These are phyloP conservation scores for Botryotinia convoluta DNA, from an alignment of 2,329 filamentous ascomycete genomes.

Conservation along the genomic window DNA sequence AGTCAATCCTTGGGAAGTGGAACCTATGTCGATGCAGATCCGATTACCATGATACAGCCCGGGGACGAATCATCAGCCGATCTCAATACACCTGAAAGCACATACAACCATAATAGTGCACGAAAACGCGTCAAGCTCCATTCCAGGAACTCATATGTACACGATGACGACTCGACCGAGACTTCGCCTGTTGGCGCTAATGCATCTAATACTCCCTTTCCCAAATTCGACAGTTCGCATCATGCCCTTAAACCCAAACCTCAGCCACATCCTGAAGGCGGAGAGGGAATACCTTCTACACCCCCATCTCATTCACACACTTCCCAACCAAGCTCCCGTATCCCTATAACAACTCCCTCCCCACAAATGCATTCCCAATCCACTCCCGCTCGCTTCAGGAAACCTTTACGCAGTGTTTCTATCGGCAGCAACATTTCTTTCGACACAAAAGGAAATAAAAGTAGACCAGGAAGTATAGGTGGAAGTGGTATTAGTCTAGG, in stretches of 20 bases:
- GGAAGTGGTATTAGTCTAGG: conserved; percentile 33
- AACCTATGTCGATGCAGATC: conserved; percentile 20
- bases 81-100: not conserved
- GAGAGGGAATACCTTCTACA: conserved; percentile 6
- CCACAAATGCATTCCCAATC: not conserved
- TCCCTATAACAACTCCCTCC: not conserved
- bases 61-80: conserved; percentile 14
- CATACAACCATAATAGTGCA: conserved; percentile 15
- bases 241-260: conserved; percentile 1
- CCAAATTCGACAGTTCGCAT: not conserved
- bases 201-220: not conserved
- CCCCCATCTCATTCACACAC: conserved; percentile 24
- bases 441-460: conserved; percentile 20
- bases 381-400: not conserved
- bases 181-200: not conserved
- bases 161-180: conserved; percentile 30
- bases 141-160: conserved; percentile 1
- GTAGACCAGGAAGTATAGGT: conserved; percentile 2
- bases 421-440: conserved; percentile 35
- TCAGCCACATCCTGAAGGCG: not conserved
- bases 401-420: conserved; percentile 25
- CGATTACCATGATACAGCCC: not conserved
- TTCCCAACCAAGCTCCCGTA: conserved; percentile 9
- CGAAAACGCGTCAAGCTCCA: conserved; percentile 10
- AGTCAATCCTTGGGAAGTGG: conserved; percentile 23